Evolutionary conservation across 2,329 filamentous ascomycete species (phyloP), one percentile per base, ranked within the genome.

Genomic region (Xylaria sp.): DNA sequence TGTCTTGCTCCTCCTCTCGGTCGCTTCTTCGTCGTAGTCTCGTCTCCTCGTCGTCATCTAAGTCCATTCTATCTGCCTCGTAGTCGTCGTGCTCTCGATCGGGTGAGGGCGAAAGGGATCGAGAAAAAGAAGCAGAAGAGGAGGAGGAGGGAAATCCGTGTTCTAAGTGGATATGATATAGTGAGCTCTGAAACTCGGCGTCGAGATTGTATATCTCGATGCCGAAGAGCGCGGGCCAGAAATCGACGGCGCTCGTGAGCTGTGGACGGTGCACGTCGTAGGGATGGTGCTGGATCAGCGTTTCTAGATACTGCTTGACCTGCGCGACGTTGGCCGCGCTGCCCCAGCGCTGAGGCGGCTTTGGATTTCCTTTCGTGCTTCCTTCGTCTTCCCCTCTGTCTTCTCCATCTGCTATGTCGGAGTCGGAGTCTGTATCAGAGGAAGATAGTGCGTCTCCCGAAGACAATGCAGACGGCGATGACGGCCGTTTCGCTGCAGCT

Each of bases 221-320:
- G 58, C 89, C 89, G 73, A 95, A 90, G 81, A 97, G 87, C 15
- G 92, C 91, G 15, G 92, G 90, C 81, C 93, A 94, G 78, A 97
- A 97, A 69, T 93, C 89, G 44, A 92, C 77, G 11, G 92, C 89
- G 71, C 88, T 91, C 49, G 90, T 81, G 3, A 84, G 81, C 59
- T 87, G 81, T 0, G 89, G 88, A 5, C 85, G 83, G 68, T 84
- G 83, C 74, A 88, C 84, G 74, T 90, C 88, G 82, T 91, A 90
- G 6, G 93, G 90, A 79, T 94, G 87, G 76, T 93, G 90, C 72
- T 93, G 85, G 59, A 95, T 92, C 68, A 97, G 84, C 33, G 86
- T 87, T 72, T 95, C 91, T 76, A 96, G 94, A 80, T 95, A 97
- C 4, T 79, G 77, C 44, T 80, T 81, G 2, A 88, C 80, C 3